Evolutionary conservation across 2,329 filamentous ascomycete species (phyloP), one percentile per base, ranked within the genome.

Genomic region (Lanzia echinophila): DNA sequence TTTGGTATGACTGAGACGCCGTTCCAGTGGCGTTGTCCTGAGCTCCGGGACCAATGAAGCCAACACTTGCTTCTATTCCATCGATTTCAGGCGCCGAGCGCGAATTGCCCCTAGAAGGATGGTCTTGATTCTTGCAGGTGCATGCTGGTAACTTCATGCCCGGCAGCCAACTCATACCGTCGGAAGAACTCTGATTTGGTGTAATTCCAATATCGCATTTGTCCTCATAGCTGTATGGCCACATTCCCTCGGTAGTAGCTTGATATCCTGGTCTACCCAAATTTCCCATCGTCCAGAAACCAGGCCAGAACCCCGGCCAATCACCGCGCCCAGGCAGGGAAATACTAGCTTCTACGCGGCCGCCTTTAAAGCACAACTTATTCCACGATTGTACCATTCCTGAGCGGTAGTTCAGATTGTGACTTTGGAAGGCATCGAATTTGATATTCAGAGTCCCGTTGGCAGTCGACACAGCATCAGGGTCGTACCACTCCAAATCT

Each of bases 311-410:
- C 54, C 85, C 85, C 53, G 81, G 76, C 13, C 81, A 77, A 58
- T 87, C 82, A 44, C 84, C 85, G 45, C 75, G 70, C 15, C 84
- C 85, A 13, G 85, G 85, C 6, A 88, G 72, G 3, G 84, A 88
- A 50, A 88, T 81, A 63, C 82, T 85, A 19, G 83, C 83, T 70
- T 88, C 85, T 13, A 88, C 65, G 46, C 84, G 78, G 3, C 85
- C 85, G 32, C 84, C 83, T 57, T 85, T 87, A 72, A 87, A 88
- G 68, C 85, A 87, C 52, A 88, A 66, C 65, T 86, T 81, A 67
- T 88, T 88, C 84, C 84, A 88, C 11, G 81, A 86, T 63, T 88
- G 84, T 8, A 88, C 60, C 84, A 88, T 88, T n/a, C 83, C 84
- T 6, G 84, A 87, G 48, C 84, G 77, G 64, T 84, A 88, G 56